Percentiles rank a stretch among this genome's conserved stretches.
These are phyloP conservation scores for Phytophthora capsici DNA, from an alignment of 352 stramenopile species.

Conservation along the genomic window DNA sequence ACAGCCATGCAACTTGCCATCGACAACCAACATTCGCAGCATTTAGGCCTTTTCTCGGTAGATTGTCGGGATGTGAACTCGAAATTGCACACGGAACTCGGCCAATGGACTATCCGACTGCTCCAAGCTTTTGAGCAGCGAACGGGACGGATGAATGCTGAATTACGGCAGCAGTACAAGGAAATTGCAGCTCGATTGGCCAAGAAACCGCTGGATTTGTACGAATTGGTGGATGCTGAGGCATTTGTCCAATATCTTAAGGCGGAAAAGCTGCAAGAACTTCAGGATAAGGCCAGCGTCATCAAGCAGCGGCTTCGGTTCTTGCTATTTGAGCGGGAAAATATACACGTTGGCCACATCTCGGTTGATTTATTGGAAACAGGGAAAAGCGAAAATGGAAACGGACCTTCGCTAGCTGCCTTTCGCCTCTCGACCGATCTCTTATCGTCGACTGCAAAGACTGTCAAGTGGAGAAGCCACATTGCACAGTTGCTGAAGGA, in stretches of 20 bases:
- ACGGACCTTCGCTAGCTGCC: neutral
- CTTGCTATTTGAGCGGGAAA: constrained; percentile 65
- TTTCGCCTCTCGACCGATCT: constrained; percentile 50
- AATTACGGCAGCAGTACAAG: constrained; percentile 78
- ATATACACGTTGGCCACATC: constrained; percentile 36
- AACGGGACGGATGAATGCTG: constrained; percentile 53
- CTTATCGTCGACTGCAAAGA: constrained; percentile 65
- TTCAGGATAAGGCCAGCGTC: constrained; percentile 48
- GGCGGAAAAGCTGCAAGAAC: constrained; percentile 41
- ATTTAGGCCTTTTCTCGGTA: constrained; percentile 55
- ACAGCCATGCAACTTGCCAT: constrained; percentile 31
- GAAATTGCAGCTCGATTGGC: constrained; percentile 65
- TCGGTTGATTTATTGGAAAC: constrained; percentile 4
- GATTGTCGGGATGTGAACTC: constrained; percentile 59
- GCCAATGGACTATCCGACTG: constrained; percentile 47
- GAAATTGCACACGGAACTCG: constrained; percentile 44
- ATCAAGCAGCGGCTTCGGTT: constrained; percentile 75
- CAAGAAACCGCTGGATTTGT: constrained; percentile 72
- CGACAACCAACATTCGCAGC: constrained; percentile 29
- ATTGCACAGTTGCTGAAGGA: constrained; percentile 65
- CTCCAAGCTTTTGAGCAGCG: constrained; percentile 58
- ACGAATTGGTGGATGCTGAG: constrained; percentile 77
- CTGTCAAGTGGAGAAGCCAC: constrained; percentile 67
- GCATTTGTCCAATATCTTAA: constrained; percentile 62
- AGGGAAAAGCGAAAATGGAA: neutral